phyloP scores from a whole-genome alignment of 78 protist genomes.

The Neovahlkampfia damariscottae region DNA sequence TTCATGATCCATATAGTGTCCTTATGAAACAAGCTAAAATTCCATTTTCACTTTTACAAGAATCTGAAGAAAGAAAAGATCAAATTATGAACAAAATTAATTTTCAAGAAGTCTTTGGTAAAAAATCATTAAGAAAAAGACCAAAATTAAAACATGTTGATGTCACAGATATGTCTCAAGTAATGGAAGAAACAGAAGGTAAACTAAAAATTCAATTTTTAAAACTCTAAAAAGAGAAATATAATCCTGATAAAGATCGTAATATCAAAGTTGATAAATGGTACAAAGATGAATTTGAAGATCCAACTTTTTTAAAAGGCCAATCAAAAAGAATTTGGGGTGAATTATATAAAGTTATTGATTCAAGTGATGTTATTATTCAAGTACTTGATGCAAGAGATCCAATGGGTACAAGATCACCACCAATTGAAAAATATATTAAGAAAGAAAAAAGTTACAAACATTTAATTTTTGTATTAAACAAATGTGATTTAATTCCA shows the following conservation, averaged over 20 bases:
- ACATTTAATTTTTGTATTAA: slow-evolving; percentile 93
- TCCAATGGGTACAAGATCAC: slow-evolving; percentile 93
- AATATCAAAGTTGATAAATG: slow-evolving; percentile 29
- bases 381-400: slow-evolving; percentile 94
- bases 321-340: slow-evolving; percentile 87
- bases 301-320: slow-evolving; percentile 78
- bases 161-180: not conserved
- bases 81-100: slow-evolving; percentile 18
- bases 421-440: slow-evolving; percentile 41
- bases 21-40: slow-evolving; percentile 35
- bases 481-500: slow-evolving; percentile 98
- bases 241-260: slow-evolving; percentile 55
- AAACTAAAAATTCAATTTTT: no score
- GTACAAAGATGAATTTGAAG: slow-evolving; percentile 4
- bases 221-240: slow-evolving; percentile 16
- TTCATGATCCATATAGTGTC: slow-evolving; percentile 61
- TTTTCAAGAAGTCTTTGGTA: slow-evolving; percentile 81
- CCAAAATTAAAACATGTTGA: slow-evolving; percentile 41
- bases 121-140: slow-evolving; percentile 57
- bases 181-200: not conserved
- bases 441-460: slow-evolving; percentile 75
- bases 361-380: slow-evolving; percentile 87
- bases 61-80: not conserved
- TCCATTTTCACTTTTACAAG: slow-evolving; percentile 50
- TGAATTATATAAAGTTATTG: slow-evolving; percentile 90